phyloP scores from a whole-genome alignment of 2,329 filamentous ascomycete species.

The Colletotrichum tanaceti region DNA sequence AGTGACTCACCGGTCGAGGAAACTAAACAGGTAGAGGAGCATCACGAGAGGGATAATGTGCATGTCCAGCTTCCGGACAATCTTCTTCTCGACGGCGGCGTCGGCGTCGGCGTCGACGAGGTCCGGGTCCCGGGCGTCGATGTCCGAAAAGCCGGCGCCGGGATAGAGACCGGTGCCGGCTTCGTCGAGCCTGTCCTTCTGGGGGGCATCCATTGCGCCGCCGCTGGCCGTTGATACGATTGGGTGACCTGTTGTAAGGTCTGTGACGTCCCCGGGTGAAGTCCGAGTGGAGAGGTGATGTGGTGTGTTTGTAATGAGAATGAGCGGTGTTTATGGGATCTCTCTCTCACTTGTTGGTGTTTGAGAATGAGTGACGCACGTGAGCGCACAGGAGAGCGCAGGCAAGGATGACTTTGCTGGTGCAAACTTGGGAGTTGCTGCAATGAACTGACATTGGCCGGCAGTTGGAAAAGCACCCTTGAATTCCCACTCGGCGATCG shows the following conservation, averaged over 20 bases:
- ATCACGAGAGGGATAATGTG: constrained; percentile 75
- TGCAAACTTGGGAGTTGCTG: too few relatives aligned
- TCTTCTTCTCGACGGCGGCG: constrained; percentile 61
- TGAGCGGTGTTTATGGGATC: background rate
- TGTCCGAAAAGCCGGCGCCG: constrained; percentile 20
- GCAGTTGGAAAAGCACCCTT: background rate
- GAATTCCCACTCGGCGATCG: background rate
- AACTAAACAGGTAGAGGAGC: constrained; percentile 79
- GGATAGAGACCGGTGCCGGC: constrained; percentile 9
- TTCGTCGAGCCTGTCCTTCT: constrained; percentile 14
- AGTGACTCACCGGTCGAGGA: constrained; percentile 72
- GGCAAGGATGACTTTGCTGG: too few relatives aligned
- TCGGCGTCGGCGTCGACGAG: constrained; percentile 34
- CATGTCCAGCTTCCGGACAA: constrained; percentile 73
- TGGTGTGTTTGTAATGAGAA: background rate
- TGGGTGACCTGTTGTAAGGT: background rate
- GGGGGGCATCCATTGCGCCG: constrained; percentile 17
- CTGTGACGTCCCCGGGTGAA: background rate
- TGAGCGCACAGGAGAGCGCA: background rate
- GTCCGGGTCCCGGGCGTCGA: background rate
- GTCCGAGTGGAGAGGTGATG: background rate
- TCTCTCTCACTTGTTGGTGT: too few relatives aligned
- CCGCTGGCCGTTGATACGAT: background rate
- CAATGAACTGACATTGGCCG: background rate
- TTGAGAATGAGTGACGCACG: background rate